These are phyloP conservation scores for Flaveria sonorensis DNA, from an alignment of 129 eudicot genomes.

Conservation along the genomic window DNA sequence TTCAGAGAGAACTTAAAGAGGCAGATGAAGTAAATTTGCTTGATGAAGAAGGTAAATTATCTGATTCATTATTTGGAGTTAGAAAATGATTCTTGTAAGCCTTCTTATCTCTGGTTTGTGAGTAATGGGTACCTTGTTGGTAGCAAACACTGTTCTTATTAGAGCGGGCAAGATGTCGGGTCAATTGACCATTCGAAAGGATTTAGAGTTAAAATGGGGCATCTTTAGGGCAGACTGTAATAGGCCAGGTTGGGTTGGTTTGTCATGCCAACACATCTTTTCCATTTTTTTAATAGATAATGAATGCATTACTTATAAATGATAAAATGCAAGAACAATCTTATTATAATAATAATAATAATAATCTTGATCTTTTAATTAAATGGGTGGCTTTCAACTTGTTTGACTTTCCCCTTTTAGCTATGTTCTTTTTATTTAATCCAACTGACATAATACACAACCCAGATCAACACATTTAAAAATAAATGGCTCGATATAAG, in stretches of 20 bases:
- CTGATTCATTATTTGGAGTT: slow-evolving; percentile 22
- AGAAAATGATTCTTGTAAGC: neutral
- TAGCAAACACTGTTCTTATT: neutral
- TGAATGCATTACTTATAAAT: neutral
- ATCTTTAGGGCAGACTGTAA: neutral
- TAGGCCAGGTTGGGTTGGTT: neutral
- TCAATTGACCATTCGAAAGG: neutral
- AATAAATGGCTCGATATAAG: neutral
- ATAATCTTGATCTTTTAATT: neutral
- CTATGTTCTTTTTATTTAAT: neutral
- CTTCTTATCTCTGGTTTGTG: slow-evolving; percentile 5
- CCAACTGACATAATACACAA: neutral
- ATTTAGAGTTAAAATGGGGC: neutral
- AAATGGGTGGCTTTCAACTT: neutral
- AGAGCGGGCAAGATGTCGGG: neutral
- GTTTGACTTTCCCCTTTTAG: neutral
- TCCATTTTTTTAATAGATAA: neutral
- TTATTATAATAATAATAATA: neutral
- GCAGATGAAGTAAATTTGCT: slow-evolving; percentile 90
- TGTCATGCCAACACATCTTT: neutral
- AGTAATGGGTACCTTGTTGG: neutral
- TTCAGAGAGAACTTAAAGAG: slow-evolving; percentile 56
- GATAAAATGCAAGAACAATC: neutral
- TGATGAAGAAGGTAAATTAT: slow-evolving; percentile 75
- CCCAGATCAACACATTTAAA: neutral